A percentile compares a stretch with the other conserved stretches of the same genome.
These are phyloP conservation scores for Hymenoscyphus scutula DNA, from an alignment of 2,329 filamentous ascomycete species.

Conservation along the genomic window DNA sequence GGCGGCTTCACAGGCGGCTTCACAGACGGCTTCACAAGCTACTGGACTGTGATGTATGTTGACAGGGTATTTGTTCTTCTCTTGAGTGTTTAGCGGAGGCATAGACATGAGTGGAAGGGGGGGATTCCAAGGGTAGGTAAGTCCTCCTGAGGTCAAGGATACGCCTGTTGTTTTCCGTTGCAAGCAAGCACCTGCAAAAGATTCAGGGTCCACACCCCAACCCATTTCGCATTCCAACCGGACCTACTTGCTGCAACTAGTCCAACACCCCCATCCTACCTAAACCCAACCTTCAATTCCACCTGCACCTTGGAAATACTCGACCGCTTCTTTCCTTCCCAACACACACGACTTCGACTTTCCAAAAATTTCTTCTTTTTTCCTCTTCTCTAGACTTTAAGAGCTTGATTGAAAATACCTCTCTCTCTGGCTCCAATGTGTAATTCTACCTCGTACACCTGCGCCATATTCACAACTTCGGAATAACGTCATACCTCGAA, in stretches of 20 bases:
- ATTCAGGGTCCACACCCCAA: constrained; percentile 1
- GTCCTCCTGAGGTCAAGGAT: too few relatives aligned
- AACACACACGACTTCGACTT: neutral
- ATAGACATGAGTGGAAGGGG: too few relatives aligned
- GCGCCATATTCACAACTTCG: neutral
- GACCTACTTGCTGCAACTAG: constrained; percentile 3
- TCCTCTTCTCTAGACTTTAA: neutral
- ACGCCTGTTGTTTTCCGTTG: neutral
- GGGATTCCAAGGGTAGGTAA: too few relatives aligned
- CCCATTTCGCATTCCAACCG: neutral
- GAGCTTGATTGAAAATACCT: neutral
- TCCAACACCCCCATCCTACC: neutral
- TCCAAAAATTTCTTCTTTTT: neutral
- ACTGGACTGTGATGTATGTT: too few relatives aligned
- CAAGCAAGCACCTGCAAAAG: too few relatives aligned
- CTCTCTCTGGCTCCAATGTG: neutral
- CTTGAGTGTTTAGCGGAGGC: too few relatives aligned
- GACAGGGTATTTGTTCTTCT: too few relatives aligned
- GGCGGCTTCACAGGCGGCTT: neutral
- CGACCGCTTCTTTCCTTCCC: neutral
- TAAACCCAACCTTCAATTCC: neutral
- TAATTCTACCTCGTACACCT: neutral
- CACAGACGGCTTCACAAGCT: neutral
- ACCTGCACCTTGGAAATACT: neutral
- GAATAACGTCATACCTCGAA: neutral